Evolutionary conservation across 2,329 filamentous ascomycete species (phyloP).

Genomic region (Penicillium verrucosum): DNA sequence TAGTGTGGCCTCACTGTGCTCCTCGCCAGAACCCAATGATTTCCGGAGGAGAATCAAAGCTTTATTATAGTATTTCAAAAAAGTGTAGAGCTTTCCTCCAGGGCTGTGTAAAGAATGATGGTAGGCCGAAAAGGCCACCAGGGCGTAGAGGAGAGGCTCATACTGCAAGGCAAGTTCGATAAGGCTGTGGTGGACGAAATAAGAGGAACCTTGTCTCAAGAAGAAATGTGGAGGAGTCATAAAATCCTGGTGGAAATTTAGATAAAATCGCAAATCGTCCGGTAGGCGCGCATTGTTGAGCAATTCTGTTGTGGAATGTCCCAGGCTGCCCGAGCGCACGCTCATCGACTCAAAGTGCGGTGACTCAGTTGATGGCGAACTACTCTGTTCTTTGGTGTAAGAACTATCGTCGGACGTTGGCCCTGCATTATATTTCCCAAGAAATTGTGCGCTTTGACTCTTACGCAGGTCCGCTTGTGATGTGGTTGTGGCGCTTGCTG

Average conservation of each 20-base stretch:
- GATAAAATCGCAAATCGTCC: slow-evolving; percentile 70
- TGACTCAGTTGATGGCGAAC: slow-evolving; percentile 54
- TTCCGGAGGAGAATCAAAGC: slow-evolving; percentile 74
- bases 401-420: slow-evolving; percentile 35
- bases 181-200: slow-evolving; percentile 71
- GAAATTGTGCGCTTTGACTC: slow-evolving; percentile 32
- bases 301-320: slow-evolving; percentile 27
- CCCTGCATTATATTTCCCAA: slow-evolving; percentile 27
- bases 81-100: slow-evolving; percentile 71
- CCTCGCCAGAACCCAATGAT: slow-evolving; percentile 67
- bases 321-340: slow-evolving; percentile 32
- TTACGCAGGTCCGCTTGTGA: slow-evolving; percentile 23
- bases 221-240: slow-evolving; percentile 82
- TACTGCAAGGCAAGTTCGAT: slow-evolving; percentile 70
- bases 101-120: slow-evolving; percentile 71
- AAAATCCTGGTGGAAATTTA: slow-evolving; percentile 73
- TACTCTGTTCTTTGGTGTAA: slow-evolving; percentile 45
- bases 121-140: slow-evolving; percentile 86
- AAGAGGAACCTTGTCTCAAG: slow-evolving; percentile 64
- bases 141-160: slow-evolving; percentile 78
- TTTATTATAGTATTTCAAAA: slow-evolving; percentile 85
- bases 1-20: slow-evolving; percentile 69
- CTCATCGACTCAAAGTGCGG: slow-evolving; percentile 36
- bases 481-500: slow-evolving; percentile 19
- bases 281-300: slow-evolving; percentile 39